A percentile compares a stretch with the other conserved stretches of the same genome.
Conservation (phyloP, 2,329 filamentous ascomycete genomes). For the Penicillium sp. region DNA sequence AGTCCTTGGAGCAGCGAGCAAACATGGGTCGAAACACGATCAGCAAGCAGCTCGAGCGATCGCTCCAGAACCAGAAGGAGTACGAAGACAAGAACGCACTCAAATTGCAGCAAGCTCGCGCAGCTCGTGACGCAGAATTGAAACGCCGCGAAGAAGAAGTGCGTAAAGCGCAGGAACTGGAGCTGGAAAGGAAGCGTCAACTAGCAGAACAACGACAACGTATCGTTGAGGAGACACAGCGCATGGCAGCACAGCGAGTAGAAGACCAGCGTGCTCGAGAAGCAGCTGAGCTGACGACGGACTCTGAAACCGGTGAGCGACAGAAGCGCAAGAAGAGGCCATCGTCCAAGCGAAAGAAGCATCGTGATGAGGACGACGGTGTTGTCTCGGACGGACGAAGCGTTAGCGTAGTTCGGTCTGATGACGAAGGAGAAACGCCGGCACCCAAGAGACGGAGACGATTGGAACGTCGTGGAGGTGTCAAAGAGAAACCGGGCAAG, state of each 20-base stretch:
- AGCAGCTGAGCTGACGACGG: conserved; percentile 76
- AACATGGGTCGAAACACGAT: conserved; percentile 97
- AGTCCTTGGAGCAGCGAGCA: conserved; percentile 88
- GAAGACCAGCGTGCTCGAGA: conserved; percentile 66
- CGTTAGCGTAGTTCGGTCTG: conserved; percentile 26
- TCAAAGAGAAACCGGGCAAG: conserved; percentile 51
- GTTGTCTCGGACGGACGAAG: conserved; percentile 24
- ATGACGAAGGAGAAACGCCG: conserved; percentile 33
- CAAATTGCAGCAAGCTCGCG: conserved; percentile 76
- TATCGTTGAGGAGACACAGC: conserved; percentile 72
- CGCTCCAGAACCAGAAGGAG: conserved; percentile 76
- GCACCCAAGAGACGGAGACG: conserved; percentile 57
- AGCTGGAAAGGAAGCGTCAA: conserved; percentile 71
- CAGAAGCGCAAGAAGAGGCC: conserved; percentile 67
- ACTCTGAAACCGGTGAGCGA: conserved; percentile 76
- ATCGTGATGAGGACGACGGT: conserved; percentile 46
- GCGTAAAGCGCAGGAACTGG: conserved; percentile 62
- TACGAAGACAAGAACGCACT: conserved; percentile 92
- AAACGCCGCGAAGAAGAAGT: conserved; percentile 73
- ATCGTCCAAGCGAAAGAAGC: conserved; percentile 59
- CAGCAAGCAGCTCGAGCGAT: conserved; percentile 82
- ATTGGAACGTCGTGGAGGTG: conserved; percentile 49
- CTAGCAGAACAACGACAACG: conserved; percentile 80
- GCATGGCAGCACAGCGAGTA: conserved; percentile 65
- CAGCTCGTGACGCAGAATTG: conserved; percentile 75